Conservation (phyloP, 441 rosid genomes). For the Pelargonium myrrhifolium region DNA sequence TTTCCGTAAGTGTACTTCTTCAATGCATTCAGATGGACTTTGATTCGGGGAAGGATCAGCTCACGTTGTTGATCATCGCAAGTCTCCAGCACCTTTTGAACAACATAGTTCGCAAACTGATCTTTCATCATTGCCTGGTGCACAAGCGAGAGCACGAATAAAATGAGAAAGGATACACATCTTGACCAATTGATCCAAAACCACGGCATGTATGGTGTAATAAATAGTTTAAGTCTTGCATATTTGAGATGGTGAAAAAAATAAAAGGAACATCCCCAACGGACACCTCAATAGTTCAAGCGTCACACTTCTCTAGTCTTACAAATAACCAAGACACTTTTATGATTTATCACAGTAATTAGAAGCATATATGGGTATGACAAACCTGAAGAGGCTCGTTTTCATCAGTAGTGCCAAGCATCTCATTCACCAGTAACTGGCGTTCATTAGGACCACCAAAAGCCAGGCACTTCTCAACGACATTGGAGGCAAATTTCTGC, state of each 20-base stretch:
- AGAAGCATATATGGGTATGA: conserved; percentile 1
- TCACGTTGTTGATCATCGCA: conserved; percentile 92
- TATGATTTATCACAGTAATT: not conserved
- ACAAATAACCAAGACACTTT: not conserved
- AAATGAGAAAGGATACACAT: conserved; percentile 3
- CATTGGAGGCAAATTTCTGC: conserved; percentile 87
- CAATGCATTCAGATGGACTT: conserved; percentile 82
- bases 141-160: conserved; percentile 5
- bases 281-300: too few species aligned
- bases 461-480: conserved; percentile 80
- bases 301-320: not conserved
- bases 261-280: too few species aligned
- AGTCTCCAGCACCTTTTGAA: conserved; percentile 89
- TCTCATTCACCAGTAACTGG: conserved; percentile 66
- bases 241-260: too few species aligned
- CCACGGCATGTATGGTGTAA: too few species aligned
- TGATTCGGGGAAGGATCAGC: conserved; percentile 77
- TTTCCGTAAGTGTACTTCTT: conserved; percentile 97
- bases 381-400: conserved; percentile 92
- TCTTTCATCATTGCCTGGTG: conserved; percentile 98
- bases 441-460: conserved; percentile 69
- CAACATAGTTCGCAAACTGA: conserved; percentile 93
- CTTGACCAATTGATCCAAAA: not conserved
- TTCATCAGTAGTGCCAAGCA: conserved; percentile 86
- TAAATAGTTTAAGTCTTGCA: too few species aligned